phyloP scores from a whole-genome alignment of 192 early-diverging fungal genomes.

The Backusella psychrophila region DNA sequence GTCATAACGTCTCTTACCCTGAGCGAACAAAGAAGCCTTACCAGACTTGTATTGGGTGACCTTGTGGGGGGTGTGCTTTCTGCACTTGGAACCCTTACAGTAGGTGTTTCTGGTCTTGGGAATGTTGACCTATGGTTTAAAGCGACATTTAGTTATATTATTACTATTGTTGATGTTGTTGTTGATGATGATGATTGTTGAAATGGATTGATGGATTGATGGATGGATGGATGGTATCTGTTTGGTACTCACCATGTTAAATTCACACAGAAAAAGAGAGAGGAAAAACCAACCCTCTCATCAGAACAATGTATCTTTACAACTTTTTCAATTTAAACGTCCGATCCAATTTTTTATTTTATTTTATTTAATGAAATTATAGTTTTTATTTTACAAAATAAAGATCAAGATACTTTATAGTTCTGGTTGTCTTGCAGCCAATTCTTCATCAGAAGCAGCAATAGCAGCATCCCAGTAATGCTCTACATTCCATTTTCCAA shows the following conservation, averaged over 20 bases:
- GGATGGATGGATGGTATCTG: conserved; percentile 8
- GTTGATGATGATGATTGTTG: background rate
- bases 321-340: background rate
- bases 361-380: background rate
- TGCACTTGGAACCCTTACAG: conserved; percentile 97
- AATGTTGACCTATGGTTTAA: conserved; percentile 83
- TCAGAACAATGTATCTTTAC: background rate
- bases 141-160: background rate
- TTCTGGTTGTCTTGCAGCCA: conserved; percentile 37
- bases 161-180: background rate
- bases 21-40: conserved; percentile 98
- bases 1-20: conserved; percentile 74
- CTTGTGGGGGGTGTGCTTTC: conserved; percentile 99
- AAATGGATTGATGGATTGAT: background rate
- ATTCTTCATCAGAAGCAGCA: conserved; percentile 45
- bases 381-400: background rate
- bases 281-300: background rate
- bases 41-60: conserved; percentile 99
- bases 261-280: conserved; percentile 10
- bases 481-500: conserved; percentile 67
- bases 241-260: conserved; percentile 21
- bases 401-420: conserved; percentile 7
- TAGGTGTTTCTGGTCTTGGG: conserved; percentile 99
- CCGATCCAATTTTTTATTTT: background rate
- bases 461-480: conserved; percentile 89